phyloP scores from a whole-genome alignment of 345 rosid genomes.

The Limnanthes douglasii region DNA sequence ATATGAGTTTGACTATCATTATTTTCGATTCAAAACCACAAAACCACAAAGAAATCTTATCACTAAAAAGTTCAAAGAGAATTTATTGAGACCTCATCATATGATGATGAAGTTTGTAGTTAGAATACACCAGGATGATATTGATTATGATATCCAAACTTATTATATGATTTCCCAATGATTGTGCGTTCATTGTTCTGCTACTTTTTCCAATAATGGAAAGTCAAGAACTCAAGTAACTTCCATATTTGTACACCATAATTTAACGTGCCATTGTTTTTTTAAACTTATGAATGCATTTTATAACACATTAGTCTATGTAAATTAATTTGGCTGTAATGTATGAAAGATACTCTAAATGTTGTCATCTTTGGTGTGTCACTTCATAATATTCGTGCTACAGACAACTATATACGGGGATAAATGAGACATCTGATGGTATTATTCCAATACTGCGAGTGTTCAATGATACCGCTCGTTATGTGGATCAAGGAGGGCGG shows the following conservation, averaged over 20 bases:
- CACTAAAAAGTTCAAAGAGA: slow-evolving; percentile 58
- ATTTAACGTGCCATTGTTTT: too few relatives aligned
- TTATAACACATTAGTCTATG: too few relatives aligned
- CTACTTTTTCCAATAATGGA: slow-evolving; percentile 71
- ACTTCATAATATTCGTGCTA: too few relatives aligned
- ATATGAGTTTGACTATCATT: slow-evolving; percentile 73
- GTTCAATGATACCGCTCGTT: slow-evolving; percentile 15
- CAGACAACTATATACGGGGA: slow-evolving; percentile 30
- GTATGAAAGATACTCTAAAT: slow-evolving; percentile 78
- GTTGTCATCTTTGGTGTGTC: slow-evolving; percentile 81
- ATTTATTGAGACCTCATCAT: slow-evolving; percentile 73
- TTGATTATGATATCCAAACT: slow-evolving; percentile 48
- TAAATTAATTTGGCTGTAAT: slow-evolving; percentile 30
- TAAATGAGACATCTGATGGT: slow-evolving; percentile 76
- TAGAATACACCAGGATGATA: slow-evolving; percentile 57
- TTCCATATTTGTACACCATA: too few relatives aligned
- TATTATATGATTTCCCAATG: slow-evolving; percentile 78
- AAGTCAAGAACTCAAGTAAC: slow-evolving; percentile 66
- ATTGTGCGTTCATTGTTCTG: slow-evolving; percentile 80
- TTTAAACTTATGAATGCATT: too few relatives aligned
- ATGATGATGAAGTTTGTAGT: slow-evolving; percentile 81
- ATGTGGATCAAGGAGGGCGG: slow-evolving; percentile 18
- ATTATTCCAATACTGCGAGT: slow-evolving; percentile 50
- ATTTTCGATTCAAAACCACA: slow-evolving; percentile 68
- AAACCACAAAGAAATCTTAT: slow-evolving; percentile 80